A percentile compares a stretch with the other conserved stretches of the same genome.
phyloP scores from a whole-genome alignment of 805 yeast species.

The Kodamaea jinghongensis region DNA sequence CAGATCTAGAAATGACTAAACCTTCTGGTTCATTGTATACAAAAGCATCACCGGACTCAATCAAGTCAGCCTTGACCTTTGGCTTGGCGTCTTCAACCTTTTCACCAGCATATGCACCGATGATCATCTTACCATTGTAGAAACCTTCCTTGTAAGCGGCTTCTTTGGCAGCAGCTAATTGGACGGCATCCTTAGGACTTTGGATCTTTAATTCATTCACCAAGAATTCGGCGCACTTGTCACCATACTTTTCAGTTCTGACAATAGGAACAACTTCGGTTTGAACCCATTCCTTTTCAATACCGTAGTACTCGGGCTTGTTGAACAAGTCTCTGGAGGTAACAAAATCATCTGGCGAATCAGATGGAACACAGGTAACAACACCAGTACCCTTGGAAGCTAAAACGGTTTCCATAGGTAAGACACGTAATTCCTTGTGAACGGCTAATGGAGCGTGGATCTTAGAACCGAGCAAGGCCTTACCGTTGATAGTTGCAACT shows the following conservation, averaged over 20 bases:
- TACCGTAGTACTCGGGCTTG: constrained; percentile 87
- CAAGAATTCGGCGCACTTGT: constrained; percentile 77
- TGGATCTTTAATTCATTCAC: constrained; percentile 86
- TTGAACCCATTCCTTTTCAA: constrained; percentile 82
- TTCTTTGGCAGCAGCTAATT: constrained; percentile 90
- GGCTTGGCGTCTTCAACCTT: constrained; percentile 90
- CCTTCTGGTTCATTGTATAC: constrained; percentile 94
- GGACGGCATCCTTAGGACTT: constrained; percentile 88
- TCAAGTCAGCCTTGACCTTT: constrained; percentile 77
- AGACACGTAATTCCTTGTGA: constrained; percentile 67
- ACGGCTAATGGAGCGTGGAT: constrained; percentile 81
- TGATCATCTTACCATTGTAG: constrained; percentile 79
- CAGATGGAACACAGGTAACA: constrained; percentile 98
- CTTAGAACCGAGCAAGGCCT: constrained; percentile 76
- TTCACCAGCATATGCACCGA: constrained; percentile 83
- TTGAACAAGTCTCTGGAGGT: constrained; percentile 79
- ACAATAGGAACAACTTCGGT: constrained; percentile 72
- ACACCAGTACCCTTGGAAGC: constrained; percentile 98
- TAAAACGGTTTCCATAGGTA: constrained; percentile 97
- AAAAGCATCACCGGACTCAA: constrained; percentile 76
- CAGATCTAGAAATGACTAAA: constrained; percentile 86
- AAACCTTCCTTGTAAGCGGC: constrained; percentile 94
- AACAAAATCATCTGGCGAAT: constrained; percentile 95
- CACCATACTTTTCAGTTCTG: constrained; percentile 82
- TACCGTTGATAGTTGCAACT: constrained; percentile 61